Evolutionary conservation across 768 basidiomycete genomes (phyloP), one percentile per base, ranked within the genome.

Genomic region (Boletus coccyginus): DNA sequence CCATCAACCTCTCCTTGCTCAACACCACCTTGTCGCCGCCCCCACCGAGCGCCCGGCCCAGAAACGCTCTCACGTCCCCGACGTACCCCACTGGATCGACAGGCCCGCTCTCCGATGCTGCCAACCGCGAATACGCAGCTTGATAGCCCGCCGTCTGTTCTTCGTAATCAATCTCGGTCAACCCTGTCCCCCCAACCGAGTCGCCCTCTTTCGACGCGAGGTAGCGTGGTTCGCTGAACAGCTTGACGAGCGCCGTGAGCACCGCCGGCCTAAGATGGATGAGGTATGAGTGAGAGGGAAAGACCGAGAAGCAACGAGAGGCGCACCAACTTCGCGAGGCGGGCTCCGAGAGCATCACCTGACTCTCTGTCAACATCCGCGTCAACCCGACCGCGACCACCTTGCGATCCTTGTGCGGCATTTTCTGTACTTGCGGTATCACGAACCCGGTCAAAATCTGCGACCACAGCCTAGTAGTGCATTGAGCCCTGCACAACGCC

Each of bases 81-180:
- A 86, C 78, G 63, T 86, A 82, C 12, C 73, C 79, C 11, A 87
- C 82, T 0, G 86, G 85, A 68, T 93, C 91, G 1, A 67, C 71
- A 41, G 78, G 76, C 0, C 70, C 70, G 1, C 72, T 73, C 61
- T 91, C 89, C 2, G 88, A 87, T 1, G 96, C 91, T 0, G 94
- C 95, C 17, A 98, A 80, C 36, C 89, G 83, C 50, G 94, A 94
- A 75, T 95, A 98, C 5, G 93, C 90, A 0, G 93, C 92, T 66
- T 98, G 97, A 73, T 98, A 98, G 1, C 94, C 92, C 7, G 88
- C 88, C 2, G 82, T 81, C 67, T 91, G 89, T 67, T 98, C 95
- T 66, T 98, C 96, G 58, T 85, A 86, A 68, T 98, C 96, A 45
- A 97, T 84, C 50, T 82, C 84, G 1, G 90, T 90, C 36, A 92